These are phyloP conservation scores for Aspergillus brunneoviolaceus DNA, from an alignment of 2,329 filamentous ascomycete genomes.

Conservation along the genomic window DNA sequence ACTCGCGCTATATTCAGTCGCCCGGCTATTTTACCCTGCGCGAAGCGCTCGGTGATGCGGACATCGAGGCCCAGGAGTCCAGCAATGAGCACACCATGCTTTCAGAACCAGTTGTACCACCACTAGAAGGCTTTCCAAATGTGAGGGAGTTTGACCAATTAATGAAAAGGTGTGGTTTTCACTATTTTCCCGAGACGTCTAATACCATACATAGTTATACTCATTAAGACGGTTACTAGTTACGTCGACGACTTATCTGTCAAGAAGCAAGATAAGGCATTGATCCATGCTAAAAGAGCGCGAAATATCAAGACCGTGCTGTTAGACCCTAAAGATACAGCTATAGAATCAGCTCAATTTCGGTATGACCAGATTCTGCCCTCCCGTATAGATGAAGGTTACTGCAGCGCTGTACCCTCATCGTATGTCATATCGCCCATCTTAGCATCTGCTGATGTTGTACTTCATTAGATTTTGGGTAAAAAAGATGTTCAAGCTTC, in stretches of 20 bases:
- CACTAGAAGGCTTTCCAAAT: conserved; percentile 46
- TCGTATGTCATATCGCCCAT: neutral
- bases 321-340: conserved; percentile 51
- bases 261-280: conserved; percentile 54
- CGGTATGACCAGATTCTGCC: conserved; percentile 32
- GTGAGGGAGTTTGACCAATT: conserved; percentile 48
- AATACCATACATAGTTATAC: neutral
- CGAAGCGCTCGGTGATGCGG: conserved; percentile 36
- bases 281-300: conserved; percentile 50
- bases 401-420: no score
- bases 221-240: conserved; percentile 25
- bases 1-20: conserved; percentile 32
- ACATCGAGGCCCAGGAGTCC: conserved; percentile 48
- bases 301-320: conserved; percentile 50
- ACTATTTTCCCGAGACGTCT: neutral
- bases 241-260: conserved; percentile 52
- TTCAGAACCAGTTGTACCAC: conserved; percentile 46
- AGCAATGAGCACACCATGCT: conserved; percentile 44
- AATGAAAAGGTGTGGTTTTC: conserved; percentile 40
- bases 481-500: conserved; percentile 54
- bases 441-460: neutral
- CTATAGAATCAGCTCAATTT: conserved; percentile 53
- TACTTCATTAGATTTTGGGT: conserved; percentile 48
- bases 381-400: no score
- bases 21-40: conserved; percentile 36